Percentiles rank a stretch among this genome's conserved stretches.
Evolutionary conservation across 768 basidiomycete species (phyloP).

Genomic region (Lactifluus echinatus): DNA sequence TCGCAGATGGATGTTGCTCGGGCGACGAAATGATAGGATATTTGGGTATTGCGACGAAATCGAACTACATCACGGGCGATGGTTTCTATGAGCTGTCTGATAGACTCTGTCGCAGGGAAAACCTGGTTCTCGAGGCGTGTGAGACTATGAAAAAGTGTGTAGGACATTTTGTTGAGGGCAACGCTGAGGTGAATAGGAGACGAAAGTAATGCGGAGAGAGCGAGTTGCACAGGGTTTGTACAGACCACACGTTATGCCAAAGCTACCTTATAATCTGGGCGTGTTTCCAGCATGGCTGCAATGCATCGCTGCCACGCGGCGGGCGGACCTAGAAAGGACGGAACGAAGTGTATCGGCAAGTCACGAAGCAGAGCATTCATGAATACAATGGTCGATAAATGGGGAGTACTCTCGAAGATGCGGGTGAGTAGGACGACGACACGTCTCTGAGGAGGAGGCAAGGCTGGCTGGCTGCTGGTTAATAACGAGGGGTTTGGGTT

Average conservation of each 20-base stretch:
- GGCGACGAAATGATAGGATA: conserved; percentile 15
- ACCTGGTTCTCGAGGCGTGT: conserved; percentile 8
- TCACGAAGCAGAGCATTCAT: neutral
- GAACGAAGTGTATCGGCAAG: neutral
- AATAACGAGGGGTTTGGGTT: no score
- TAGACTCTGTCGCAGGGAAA: conserved; percentile 17
- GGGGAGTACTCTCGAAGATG: neutral
- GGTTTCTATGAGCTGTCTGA: conserved; percentile 13
- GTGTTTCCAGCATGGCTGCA: conserved; percentile 8
- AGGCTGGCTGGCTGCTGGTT: no score
- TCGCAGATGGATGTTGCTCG: conserved; percentile 10
- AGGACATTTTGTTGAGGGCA: conserved; percentile 8
- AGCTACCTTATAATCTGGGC: conserved; percentile 1
- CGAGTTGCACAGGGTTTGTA: neutral
- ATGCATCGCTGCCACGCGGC: conserved; percentile 6
- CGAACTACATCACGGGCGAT: conserved; percentile 15
- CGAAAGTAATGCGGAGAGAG: neutral
- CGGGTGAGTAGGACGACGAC: neutral
- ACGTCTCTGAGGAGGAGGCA: neutral
- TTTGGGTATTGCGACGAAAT: conserved; percentile 18
- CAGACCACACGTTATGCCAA: neutral
- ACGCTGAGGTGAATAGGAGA: neutral
- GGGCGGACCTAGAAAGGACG: conserved; percentile 8
- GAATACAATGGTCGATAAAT: neutral
- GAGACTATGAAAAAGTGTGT: conserved; percentile 14